These are phyloP conservation scores for Vanrija sp. DNA, from an alignment of 1,284 basidiomycete species.

Conservation along the genomic window DNA sequence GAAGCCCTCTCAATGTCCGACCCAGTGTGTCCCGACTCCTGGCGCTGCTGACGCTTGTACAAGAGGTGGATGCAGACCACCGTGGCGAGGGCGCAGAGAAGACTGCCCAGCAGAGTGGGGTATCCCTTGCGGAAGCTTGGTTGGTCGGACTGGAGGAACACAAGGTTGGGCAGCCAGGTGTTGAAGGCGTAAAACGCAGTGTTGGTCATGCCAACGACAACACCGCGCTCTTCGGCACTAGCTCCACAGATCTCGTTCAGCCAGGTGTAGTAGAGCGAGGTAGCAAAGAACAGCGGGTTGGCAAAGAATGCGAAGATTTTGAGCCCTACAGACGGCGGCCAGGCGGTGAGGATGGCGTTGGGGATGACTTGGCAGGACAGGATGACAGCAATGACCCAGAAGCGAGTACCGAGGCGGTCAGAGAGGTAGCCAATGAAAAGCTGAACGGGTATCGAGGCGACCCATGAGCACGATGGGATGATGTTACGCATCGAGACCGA, in stretches of 20 bases:
- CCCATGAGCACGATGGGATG: slow-evolving; percentile 7
- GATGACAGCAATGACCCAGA: background rate
- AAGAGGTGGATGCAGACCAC: background rate
- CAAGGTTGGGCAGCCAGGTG: slow-evolving; percentile 10
- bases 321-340: slow-evolving; percentile 1
- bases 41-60: slow-evolving; percentile 1
- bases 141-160: slow-evolving; percentile 14
- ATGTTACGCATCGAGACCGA: slow-evolving; percentile 14
- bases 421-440: slow-evolving; percentile 10
- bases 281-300: slow-evolving; percentile 2
- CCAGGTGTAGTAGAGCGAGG: slow-evolving; percentile 10
- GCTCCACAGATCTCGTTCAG: slow-evolving; percentile 12
- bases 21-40: background rate
- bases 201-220: slow-evolving; percentile 10
- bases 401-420: slow-evolving; percentile 7
- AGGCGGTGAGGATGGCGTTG: slow-evolving; percentile 7
- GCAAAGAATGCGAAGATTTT: too few relatives aligned
- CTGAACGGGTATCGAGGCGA: slow-evolving; percentile 4
- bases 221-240: slow-evolving; percentile 11
- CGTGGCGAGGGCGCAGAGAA: slow-evolving; percentile 5
- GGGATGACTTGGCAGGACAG: background rate
- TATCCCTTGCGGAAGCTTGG: slow-evolving; percentile 17
- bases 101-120: slow-evolving; percentile 5
- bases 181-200: slow-evolving; percentile 13
- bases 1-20: background rate